Percentiles rank a stretch among this genome's conserved stretches.
These are phyloP conservation scores for Talaromyces albobiverticillius DNA, from an alignment of 2,329 filamentous ascomycete species.

Conservation along the genomic window DNA sequence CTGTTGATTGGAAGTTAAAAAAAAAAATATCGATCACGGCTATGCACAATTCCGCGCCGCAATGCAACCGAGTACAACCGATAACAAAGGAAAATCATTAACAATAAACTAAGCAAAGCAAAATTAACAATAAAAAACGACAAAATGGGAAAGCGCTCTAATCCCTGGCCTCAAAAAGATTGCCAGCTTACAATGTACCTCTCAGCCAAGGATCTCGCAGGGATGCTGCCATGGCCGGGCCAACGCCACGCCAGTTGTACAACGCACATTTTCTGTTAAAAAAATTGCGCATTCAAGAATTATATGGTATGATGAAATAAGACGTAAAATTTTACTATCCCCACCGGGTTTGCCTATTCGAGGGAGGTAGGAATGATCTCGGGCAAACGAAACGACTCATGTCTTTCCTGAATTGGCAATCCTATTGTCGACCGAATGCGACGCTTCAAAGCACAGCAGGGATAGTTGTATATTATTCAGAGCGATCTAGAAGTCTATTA, in stretches of 20 bases:
- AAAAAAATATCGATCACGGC: not conserved
- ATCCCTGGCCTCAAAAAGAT: not conserved
- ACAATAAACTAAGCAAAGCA: not conserved
- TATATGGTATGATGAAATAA: not conserved
- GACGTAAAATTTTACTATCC: not conserved
- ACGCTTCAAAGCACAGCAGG: not conserved
- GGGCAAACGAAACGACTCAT: too few species aligned
- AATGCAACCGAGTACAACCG: not conserved
- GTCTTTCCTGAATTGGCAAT: not conserved
- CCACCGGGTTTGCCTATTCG: too few species aligned
- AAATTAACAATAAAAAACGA: not conserved
- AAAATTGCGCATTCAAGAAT: not conserved
- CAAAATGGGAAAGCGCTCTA: not conserved
- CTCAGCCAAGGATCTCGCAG: not conserved
- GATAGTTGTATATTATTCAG: not conserved
- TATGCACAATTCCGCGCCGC: not conserved
- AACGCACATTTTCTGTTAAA: not conserved
- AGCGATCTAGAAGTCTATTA: not conserved
- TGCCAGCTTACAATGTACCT: not conserved
- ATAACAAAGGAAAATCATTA: not conserved
- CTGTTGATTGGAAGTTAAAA: too few species aligned
- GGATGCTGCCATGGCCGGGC: not conserved
- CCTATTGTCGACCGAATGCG: not conserved
- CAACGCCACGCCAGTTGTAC: not conserved
- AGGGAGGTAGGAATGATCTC: too few species aligned